A percentile compares a stretch with the other conserved stretches of the same genome.
Evolutionary conservation across 176 grass and related monocot species (phyloP).

Genomic region (Pharus latifolius): DNA sequence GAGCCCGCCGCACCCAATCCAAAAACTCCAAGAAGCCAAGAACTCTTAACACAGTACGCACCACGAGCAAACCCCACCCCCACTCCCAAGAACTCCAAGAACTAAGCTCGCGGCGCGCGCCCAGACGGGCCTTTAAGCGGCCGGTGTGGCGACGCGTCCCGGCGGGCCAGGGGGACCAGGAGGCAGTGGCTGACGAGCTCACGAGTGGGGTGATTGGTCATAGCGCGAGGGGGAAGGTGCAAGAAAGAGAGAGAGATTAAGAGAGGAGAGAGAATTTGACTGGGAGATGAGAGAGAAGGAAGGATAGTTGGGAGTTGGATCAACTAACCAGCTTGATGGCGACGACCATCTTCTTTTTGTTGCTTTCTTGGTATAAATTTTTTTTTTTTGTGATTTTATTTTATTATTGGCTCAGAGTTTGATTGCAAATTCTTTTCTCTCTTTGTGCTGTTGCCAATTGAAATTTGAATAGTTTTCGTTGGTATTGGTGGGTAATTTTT

Average conservation of each 20-base stretch:
- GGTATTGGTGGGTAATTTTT: no score
- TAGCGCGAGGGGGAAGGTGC: not conserved
- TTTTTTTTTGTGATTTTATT: no score
- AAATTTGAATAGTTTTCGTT: no score
- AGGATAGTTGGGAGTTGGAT: conserved; percentile 19
- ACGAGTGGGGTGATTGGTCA: not conserved
- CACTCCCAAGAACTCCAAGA: not conserved
- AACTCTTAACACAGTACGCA: not conserved
- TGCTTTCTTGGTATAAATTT: no score
- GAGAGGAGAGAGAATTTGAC: not conserved
- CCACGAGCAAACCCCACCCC: not conserved
- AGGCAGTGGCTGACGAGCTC: no score
- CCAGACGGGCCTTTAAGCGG: conserved; percentile 12
- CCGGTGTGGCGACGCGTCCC: not conserved
- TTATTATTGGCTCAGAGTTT: no score
- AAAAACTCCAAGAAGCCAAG: not conserved
- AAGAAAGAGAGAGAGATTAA: not conserved
- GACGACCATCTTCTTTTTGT: no score
- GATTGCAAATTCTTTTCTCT: no score
- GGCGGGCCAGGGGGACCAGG: not conserved
- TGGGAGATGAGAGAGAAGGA: not conserved
- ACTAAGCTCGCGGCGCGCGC: not conserved
- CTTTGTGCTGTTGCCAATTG: no score
- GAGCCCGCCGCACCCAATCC: not conserved
- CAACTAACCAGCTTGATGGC: conserved; percentile 11